Percentiles rank a stretch among this genome's conserved stretches.
phyloP scores from a whole-genome alignment of 345 rosid genomes.

The Trapa bicornis region DNA sequence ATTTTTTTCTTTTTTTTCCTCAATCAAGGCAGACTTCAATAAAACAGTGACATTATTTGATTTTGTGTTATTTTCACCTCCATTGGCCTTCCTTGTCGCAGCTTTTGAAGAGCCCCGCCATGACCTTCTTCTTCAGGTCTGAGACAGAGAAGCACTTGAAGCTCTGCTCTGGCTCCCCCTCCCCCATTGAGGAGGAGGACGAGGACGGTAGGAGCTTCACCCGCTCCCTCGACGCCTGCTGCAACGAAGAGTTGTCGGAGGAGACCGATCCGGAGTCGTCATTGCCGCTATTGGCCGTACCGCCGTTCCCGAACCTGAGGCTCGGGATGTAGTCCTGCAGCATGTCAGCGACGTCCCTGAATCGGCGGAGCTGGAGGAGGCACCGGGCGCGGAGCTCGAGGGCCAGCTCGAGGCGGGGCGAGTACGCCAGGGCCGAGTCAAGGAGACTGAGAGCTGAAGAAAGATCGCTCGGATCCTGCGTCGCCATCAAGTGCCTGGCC shows the following conservation, averaged over 20 bases:
- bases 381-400: conserved; percentile 73
- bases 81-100: conserved; percentile 43
- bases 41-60: background rate
- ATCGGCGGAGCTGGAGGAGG: conserved; percentile 52
- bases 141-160: conserved; percentile 32
- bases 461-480: conserved; percentile 46
- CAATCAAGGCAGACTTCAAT: background rate
- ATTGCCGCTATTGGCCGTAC: background rate
- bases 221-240: conserved; percentile 38
- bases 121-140: conserved; percentile 36
- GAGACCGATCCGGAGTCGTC: conserved; percentile 24
- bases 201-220: conserved; percentile 39
- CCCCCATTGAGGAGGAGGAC: background rate
- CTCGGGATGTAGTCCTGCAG: conserved; percentile 87
- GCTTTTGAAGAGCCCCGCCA: conserved; percentile 36
- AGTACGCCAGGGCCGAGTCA: conserved; percentile 61
- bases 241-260: conserved; percentile 26
- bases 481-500: conserved; percentile 57
- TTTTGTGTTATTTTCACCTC: conserved; percentile 27
- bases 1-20: no score
- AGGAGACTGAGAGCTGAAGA: conserved; percentile 62
- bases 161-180: conserved; percentile 11
- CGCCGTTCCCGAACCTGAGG: conserved; percentile 18
- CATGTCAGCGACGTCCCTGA: conserved; percentile 76
- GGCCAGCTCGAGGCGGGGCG: conserved; percentile 72